Conservation (phyloP, 2,329 filamentous ascomycete genomes). For the Metarhizium brunneum region DNA sequence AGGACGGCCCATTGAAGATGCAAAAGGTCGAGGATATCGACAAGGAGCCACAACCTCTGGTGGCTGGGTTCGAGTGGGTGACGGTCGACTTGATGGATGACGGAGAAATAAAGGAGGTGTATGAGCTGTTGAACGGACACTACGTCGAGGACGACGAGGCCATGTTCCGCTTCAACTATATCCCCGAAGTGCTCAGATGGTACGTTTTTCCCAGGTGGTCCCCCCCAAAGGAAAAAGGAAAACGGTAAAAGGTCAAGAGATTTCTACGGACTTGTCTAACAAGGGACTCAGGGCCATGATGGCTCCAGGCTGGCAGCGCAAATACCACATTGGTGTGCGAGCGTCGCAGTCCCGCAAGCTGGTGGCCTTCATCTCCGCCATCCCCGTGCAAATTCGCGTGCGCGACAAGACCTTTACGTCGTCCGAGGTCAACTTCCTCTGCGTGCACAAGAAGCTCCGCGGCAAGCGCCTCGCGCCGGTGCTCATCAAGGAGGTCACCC, state of each 20-base stretch:
- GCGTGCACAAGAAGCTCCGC: constrained; percentile 95
- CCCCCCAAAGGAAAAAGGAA: too few relatives aligned
- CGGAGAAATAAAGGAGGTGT: constrained; percentile 77
- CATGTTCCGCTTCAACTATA: constrained; percentile 98
- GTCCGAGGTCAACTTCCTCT: constrained; percentile 96
- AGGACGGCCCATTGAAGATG: constrained; percentile 77
- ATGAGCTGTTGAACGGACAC: constrained; percentile 82
- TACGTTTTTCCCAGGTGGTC: constrained; percentile 27
- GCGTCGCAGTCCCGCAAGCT: constrained; percentile 75
- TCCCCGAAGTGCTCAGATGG: constrained; percentile 81
- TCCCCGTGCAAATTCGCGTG: constrained; percentile 75
- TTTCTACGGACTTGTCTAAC: not conserved
- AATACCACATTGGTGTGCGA: constrained; percentile 93
- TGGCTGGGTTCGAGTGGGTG: constrained; percentile 89
- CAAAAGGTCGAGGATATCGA: constrained; percentile 72
- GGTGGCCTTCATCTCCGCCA: constrained; percentile 91
- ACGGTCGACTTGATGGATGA: constrained; percentile 77
- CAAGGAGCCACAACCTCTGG: constrained; percentile 63
- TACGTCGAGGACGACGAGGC: constrained; percentile 97
- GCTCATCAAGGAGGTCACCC: constrained; percentile 95
- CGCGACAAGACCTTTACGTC: constrained; percentile 66
- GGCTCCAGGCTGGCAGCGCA: constrained; percentile 84
- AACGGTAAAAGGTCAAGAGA: not conserved
- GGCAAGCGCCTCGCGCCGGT: constrained; percentile 87
- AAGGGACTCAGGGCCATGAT: constrained; percentile 67